Evolutionary conservation across 805 yeast genomes (phyloP).

Genomic region (Kuraishia molischiana): DNA sequence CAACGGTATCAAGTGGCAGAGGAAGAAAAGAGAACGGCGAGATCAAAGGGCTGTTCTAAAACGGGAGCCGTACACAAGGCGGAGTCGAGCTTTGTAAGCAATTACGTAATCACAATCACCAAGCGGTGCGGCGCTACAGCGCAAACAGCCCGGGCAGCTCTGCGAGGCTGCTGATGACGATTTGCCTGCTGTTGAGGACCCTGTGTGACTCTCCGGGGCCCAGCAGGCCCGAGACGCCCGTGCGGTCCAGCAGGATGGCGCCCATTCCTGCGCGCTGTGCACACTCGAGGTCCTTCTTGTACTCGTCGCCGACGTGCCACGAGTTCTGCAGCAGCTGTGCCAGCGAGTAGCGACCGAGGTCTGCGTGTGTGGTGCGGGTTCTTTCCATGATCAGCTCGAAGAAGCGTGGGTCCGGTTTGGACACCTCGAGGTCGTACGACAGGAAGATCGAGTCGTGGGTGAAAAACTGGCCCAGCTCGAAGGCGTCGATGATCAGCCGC

Average conservation of each 20-base stretch:
- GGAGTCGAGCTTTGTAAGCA: too few relatives aligned
- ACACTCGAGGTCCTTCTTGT: constrained; percentile 43
- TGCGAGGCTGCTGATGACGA: constrained; percentile 1
- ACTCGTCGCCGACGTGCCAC: constrained; percentile 68
- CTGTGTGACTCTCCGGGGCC: not conserved
- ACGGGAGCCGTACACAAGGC: too few relatives aligned
- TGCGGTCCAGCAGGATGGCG: constrained; percentile 45
- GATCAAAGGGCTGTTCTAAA: not conserved
- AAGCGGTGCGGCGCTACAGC: too few relatives aligned
- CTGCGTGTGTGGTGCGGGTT: not conserved
- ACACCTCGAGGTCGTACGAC: constrained; percentile 45
- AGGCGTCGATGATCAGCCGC: constrained; percentile 29
- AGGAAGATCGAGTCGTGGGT: constrained; percentile 28
- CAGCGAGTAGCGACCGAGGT: not conserved
- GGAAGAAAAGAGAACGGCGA: not conserved
- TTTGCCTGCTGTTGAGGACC: not conserved
- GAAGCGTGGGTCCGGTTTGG: constrained; percentile 43
- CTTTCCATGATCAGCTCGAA: constrained; percentile 27
- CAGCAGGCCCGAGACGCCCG: constrained; percentile 13
- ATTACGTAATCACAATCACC: too few relatives aligned
- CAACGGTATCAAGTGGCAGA: too few relatives aligned
- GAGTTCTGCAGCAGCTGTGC: constrained; percentile 14
- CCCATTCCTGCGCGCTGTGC: constrained; percentile 51
- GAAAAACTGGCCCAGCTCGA: constrained; percentile 34
- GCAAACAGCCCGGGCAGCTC: constrained; percentile 2